Conservation (phyloP, 768 basidiomycete species). For the Termitomyces sp. region DNA sequence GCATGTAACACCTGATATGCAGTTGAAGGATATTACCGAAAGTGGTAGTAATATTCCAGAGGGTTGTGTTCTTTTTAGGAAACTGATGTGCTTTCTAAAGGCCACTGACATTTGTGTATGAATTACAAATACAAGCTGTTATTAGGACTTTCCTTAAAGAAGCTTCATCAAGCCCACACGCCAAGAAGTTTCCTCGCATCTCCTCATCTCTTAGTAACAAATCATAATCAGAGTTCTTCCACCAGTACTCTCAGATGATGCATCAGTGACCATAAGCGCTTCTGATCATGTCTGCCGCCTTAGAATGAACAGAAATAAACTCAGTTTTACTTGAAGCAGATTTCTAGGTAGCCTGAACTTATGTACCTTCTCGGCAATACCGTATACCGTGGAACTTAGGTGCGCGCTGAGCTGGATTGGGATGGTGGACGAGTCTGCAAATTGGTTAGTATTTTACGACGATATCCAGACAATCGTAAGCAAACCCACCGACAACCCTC, state of each 20-base stretch:
- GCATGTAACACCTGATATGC: neutral
- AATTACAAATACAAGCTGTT: neutral
- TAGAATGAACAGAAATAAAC: neutral
- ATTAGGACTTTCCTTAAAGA: neutral
- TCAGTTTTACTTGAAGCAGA: neutral
- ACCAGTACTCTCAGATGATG: neutral
- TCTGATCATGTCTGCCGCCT: constrained; percentile 13
- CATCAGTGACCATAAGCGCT: neutral
- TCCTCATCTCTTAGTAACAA: too few relatives aligned
- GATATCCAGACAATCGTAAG: neutral
- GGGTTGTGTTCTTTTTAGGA: too few relatives aligned
- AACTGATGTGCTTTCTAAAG: too few relatives aligned
- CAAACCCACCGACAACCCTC: constrained; percentile 9
- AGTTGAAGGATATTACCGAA: too few relatives aligned
- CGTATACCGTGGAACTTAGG: constrained; percentile 8
- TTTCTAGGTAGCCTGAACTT: neutral
- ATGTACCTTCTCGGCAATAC: constrained; percentile 13
- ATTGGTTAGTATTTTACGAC: neutral
- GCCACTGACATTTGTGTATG: neutral
- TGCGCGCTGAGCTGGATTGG: constrained; percentile 14
- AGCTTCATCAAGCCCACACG: too few relatives aligned
- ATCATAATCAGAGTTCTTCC: too few relatives aligned
- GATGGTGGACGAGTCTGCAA: constrained; percentile 11
- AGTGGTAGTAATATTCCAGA: neutral
- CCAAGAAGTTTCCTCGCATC: too few relatives aligned